Evolutionary conservation across 2,329 filamentous ascomycete species (phyloP).

Genomic region (Aureobasidium sp.): DNA sequence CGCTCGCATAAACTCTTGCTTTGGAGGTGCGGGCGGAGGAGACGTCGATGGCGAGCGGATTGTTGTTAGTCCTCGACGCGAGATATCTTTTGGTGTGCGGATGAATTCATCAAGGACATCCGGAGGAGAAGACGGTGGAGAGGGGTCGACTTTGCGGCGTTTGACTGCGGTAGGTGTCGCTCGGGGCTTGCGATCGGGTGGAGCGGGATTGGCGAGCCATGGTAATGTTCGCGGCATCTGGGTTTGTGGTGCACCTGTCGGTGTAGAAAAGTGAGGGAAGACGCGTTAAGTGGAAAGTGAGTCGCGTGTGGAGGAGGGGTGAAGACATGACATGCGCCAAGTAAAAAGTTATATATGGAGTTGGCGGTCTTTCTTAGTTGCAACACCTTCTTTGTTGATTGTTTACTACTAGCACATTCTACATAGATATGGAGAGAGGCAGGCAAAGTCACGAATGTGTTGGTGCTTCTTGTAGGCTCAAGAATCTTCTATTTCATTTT

Average conservation of each 20-base stretch:
- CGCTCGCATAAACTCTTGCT: conserved; percentile 49
- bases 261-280: not conserved
- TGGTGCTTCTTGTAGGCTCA: not conserved
- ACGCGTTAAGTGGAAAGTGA: conserved; percentile 4
- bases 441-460: not conserved
- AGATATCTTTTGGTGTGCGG: conserved; percentile 11
- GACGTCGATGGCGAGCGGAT: conserved; percentile 31
- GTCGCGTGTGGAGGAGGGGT: not conserved
- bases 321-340: conserved; percentile 8
- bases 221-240: conserved; percentile 27
- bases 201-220: conserved; percentile 21
- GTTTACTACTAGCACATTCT: not conserved
- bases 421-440: not conserved
- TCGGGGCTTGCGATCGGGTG: conserved; percentile 12
- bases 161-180: conserved; percentile 7
- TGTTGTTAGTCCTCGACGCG: not conserved
- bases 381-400: not conserved
- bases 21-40: conserved; percentile 28
- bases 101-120: conserved; percentile 21
- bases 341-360: not conserved
- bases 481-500: not conserved
- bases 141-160: conserved; percentile 14
- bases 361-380: not conserved
- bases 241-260: not conserved
- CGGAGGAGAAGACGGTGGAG: conserved; percentile 18